phyloP scores from a whole-genome alignment of 2,329 filamentous ascomycete genomes.

The Cordyceps cicadae region DNA sequence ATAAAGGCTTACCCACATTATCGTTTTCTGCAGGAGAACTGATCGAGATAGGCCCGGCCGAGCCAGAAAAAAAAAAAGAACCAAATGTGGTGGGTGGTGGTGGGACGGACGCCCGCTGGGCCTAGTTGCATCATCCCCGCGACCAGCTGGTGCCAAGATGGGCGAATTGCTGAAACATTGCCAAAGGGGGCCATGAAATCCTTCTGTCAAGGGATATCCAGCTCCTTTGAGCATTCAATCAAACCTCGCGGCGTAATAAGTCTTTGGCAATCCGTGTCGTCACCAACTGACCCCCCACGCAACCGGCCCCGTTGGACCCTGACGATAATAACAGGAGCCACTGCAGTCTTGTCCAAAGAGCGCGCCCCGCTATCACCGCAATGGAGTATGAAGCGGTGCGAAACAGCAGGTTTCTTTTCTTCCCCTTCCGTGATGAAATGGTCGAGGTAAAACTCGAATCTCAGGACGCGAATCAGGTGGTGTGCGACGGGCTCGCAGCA shows the following conservation, averaged over 20 bases:
- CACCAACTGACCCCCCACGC: neutral
- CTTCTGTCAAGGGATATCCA: neutral
- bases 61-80: neutral
- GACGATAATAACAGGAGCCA: neutral
- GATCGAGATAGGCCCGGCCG: slow-evolving; percentile 3
- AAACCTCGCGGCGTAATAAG: neutral
- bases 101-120: neutral
- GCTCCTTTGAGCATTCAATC: neutral
- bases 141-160: neutral
- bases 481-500: slow-evolving; percentile 4
- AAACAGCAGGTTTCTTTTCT: neutral
- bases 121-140: slow-evolving; percentile 1
- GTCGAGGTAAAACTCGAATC: neutral
- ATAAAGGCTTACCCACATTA: neutral
- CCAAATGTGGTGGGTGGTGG: slow-evolving; percentile 3
- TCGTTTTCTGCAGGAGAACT: neutral
- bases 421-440: neutral
- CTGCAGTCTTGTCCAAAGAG: neutral
- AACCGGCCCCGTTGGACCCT: neutral
- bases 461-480: neutral
- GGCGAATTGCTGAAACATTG: neutral
- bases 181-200: neutral
- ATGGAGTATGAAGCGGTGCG: neutral
- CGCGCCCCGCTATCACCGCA: neutral
- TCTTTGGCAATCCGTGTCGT: neutral